These are phyloP conservation scores for Lentinula edodes DNA, from an alignment of 768 basidiomycete genomes.

Conservation along the genomic window DNA sequence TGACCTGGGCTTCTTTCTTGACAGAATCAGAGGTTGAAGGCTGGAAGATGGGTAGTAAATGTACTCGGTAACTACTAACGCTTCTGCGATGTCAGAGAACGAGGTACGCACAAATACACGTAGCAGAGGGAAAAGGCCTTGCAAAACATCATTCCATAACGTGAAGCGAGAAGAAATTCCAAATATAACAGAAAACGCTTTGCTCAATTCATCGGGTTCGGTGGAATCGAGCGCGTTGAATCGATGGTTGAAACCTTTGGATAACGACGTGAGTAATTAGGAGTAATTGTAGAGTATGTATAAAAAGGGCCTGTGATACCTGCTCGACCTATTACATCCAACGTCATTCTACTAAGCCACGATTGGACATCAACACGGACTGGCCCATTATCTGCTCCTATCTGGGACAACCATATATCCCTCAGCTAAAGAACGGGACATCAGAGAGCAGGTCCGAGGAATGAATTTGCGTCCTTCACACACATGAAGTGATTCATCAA, in stretches of 20 bases:
- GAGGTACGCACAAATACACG: not conserved
- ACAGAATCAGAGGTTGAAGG: constrained; percentile 23
- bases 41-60: constrained; percentile 13
- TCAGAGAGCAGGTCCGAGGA: not conserved
- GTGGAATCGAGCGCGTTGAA: constrained; percentile 23
- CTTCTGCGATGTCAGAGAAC: not conserved
- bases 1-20: constrained; percentile 22
- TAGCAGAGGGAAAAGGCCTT: not conserved
- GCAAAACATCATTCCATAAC: constrained; percentile 15
- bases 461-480: not conserved
- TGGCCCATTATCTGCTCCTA: constrained; percentile 12
- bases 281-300: not conserved
- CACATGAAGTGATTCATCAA: constrained; percentile 30
- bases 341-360: constrained; percentile 28
- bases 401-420: constrained; percentile 23
- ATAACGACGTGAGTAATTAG: not conserved
- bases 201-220: constrained; percentile 22
- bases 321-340: constrained; percentile 38
- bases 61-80: too few relatives aligned
- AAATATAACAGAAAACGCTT: constrained; percentile 27
- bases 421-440: constrained; percentile 20
- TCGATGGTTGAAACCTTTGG: constrained; percentile 31
- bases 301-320: constrained; percentile 15
- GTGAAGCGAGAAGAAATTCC: constrained; percentile 3
- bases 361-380: constrained; percentile 22